Conservation (phyloP, 108 stramenopile genomes). For the Nannochloropsis gaditana region DNA sequence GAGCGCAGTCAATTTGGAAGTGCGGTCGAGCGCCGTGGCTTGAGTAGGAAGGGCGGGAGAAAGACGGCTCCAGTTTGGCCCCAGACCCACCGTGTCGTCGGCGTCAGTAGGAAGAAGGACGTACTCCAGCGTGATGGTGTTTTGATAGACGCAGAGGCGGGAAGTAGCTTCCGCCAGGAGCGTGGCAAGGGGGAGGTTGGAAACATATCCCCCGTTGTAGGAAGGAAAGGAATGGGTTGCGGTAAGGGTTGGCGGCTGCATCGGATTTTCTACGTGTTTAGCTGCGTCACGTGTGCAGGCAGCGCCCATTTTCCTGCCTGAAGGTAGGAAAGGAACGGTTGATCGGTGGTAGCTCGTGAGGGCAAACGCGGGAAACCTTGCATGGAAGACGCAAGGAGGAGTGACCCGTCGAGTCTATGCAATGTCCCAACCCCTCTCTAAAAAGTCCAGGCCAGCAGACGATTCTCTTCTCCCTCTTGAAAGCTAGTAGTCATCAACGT, state of each 20-base stretch:
- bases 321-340: no score
- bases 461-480: no score
- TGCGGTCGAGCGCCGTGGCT: background rate
- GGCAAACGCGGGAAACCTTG: no score
- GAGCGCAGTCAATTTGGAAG: no score
- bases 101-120: background rate
- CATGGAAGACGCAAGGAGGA: no score
- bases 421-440: no score
- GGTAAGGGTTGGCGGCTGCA: background rate
- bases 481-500: no score
- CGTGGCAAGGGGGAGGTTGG: constrained; percentile 1
- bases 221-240: background rate
- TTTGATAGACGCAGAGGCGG: background rate
- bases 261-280: background rate
- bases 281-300: background rate
- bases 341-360: no score
- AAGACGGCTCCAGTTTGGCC: background rate
- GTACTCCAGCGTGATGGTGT: background rate
- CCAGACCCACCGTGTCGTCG: background rate
- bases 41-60: background rate
- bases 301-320: background rate
- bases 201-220: background rate
- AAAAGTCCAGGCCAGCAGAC: no score
- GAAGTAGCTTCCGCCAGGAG: background rate
- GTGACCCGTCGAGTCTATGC: no score